Percentiles rank a stretch among this genome's conserved stretches.
phyloP scores from a whole-genome alignment of 148 eudicot species.

The Agrostemma githago region DNA sequence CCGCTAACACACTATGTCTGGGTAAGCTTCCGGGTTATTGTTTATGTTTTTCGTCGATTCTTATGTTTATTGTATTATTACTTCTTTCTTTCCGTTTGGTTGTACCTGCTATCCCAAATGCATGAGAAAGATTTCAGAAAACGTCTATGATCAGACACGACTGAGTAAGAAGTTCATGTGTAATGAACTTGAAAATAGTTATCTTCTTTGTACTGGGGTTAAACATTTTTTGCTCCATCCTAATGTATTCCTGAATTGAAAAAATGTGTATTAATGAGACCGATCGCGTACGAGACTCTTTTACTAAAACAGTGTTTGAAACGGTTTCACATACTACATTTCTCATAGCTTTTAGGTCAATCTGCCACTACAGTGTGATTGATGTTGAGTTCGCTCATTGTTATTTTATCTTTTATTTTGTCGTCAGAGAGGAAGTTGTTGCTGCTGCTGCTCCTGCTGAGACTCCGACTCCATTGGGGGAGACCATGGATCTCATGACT shows the following conservation, averaged over 20 bases:
- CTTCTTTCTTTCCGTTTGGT: neutral
- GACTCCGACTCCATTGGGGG: constrained; percentile 25
- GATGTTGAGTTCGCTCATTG: neutral
- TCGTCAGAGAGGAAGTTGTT: constrained; percentile 31
- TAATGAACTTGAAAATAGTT: too few relatives aligned
- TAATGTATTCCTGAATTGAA: too few relatives aligned
- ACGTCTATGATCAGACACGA: neutral
- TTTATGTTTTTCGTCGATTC: neutral
- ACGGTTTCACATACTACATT: neutral
- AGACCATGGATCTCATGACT: constrained; percentile 39
- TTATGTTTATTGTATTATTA: neutral
- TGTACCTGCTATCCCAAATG: neutral
- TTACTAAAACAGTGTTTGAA: too few relatives aligned
- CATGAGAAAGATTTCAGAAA: neutral
- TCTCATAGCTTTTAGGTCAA: neutral
- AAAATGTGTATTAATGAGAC: too few relatives aligned
- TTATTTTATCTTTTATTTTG: neutral
- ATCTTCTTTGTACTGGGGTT: too few relatives aligned
- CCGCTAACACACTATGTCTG: constrained; percentile 23
- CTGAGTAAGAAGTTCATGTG: too few relatives aligned
- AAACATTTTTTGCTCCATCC: too few relatives aligned
- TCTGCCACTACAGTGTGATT: neutral
- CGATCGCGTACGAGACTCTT: too few relatives aligned
- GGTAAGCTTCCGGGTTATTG: constrained; percentile 20
- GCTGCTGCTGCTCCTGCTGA: constrained; percentile 21